Percentiles rank a stretch among this genome's conserved stretches.
Conservation (phyloP, 2,329 filamentous ascomycete species). For the Colletotrichum melonis region DNA sequence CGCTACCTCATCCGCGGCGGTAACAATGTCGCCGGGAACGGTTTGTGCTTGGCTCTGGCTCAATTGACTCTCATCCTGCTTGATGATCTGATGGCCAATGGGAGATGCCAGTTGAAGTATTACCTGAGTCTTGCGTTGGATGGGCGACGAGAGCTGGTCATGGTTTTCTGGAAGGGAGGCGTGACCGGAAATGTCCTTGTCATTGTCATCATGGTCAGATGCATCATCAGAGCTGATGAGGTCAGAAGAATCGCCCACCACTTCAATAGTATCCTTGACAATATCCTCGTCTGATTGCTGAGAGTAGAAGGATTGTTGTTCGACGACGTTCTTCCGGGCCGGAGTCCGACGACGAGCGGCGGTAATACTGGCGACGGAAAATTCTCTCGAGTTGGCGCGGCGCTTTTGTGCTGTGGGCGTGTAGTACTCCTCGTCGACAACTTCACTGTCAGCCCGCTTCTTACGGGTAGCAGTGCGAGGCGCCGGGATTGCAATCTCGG, state of each 20-base stretch:
- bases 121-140: slow-evolving; percentile 17
- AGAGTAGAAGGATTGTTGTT: slow-evolving; percentile 23
- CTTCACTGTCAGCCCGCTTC: slow-evolving; percentile 44
- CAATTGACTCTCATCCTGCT: slow-evolving; percentile 3
- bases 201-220: slow-evolving; percentile 35
- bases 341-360: slow-evolving; percentile 51
- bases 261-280: slow-evolving; percentile 69
- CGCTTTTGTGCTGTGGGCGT: slow-evolving; percentile 25
- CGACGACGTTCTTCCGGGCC: slow-evolving; percentile 50
- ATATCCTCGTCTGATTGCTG: slow-evolving; percentile 52
- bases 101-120: neutral
- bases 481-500: slow-evolving; percentile 39
- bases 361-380: slow-evolving; percentile 23
- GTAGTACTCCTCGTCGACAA: slow-evolving; percentile 31
- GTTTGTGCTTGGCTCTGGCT: neutral
- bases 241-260: slow-evolving; percentile 53
- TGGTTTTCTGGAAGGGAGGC: slow-evolving; percentile 7
- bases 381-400: slow-evolving; percentile 35
- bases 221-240: slow-evolving; percentile 45
- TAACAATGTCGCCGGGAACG: neutral
- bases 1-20: neutral
- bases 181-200: slow-evolving; percentile 12
- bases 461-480: slow-evolving; percentile 42
- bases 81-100: slow-evolving; percentile 6
- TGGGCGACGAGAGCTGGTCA: slow-evolving; percentile 23